Conservation (phyloP, 106 monocot species). For the Phalaenopsis aphrodite region DNA sequence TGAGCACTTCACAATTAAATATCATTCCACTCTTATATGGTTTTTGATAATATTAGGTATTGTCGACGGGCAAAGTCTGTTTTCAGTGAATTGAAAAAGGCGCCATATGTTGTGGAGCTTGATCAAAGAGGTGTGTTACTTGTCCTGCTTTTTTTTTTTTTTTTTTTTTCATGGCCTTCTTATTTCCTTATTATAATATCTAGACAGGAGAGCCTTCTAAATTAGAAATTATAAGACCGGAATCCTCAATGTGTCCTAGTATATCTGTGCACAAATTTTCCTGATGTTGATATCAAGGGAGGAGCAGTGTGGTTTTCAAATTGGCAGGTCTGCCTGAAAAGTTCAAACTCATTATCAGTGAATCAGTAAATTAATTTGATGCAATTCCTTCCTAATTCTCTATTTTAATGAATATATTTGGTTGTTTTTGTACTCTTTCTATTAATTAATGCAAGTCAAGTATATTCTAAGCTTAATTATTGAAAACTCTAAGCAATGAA, state of each 20-base stretch:
- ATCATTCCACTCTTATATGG: background rate
- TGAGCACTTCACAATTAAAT: background rate
- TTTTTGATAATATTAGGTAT: slow-evolving; percentile 13
- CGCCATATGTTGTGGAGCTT: slow-evolving; percentile 22
- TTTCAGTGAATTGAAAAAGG: slow-evolving; percentile 21
- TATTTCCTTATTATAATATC: background rate
- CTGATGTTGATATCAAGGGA: background rate
- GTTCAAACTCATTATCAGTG: too few relatives aligned
- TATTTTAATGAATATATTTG: too few relatives aligned
- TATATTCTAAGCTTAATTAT: too few relatives aligned
- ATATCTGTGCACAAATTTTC: background rate
- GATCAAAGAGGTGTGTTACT: slow-evolving; percentile 16
- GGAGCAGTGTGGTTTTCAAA: background rate
- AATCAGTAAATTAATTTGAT: too few relatives aligned
- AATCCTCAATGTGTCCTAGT: background rate
- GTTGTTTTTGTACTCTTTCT: too few relatives aligned
- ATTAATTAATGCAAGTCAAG: too few relatives aligned
- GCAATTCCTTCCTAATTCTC: too few relatives aligned
- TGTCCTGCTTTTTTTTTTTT: background rate
- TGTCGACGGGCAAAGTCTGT: slow-evolving; percentile 20
- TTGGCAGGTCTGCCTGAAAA: too few relatives aligned
- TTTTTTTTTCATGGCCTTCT: background rate
- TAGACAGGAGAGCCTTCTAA: background rate
- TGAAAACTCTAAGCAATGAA: too few relatives aligned
- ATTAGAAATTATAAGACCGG: background rate